phyloP scores from a whole-genome alignment of 2,329 filamentous ascomycete species.

The Trichoderma arundinaceum region DNA sequence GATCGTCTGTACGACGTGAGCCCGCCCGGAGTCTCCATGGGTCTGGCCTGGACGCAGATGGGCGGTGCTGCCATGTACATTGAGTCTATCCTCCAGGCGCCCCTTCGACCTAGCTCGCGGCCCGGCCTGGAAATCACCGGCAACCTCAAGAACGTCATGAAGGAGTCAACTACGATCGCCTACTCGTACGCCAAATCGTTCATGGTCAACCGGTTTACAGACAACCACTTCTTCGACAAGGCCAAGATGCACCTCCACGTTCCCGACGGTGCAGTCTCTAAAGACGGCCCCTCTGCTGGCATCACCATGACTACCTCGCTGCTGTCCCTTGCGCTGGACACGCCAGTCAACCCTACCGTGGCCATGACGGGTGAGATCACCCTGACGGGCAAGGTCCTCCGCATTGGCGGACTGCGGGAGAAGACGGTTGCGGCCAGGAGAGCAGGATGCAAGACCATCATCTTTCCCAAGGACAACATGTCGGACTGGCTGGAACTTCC shows the following conservation, averaged over 20 bases:
- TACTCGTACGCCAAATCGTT: slow-evolving; percentile 95
- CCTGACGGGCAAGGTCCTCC: slow-evolving; percentile 92
- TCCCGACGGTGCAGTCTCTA: slow-evolving; percentile 92
- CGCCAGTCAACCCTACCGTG: slow-evolving; percentile 79
- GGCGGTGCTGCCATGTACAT: slow-evolving; percentile 96
- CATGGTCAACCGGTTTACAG: slow-evolving; percentile 81
- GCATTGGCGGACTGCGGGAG: slow-evolving; percentile 92
- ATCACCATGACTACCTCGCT: slow-evolving; percentile 98
- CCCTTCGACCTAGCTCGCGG: slow-evolving; percentile 73
- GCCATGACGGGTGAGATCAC: slow-evolving; percentile 99
- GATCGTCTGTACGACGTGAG: slow-evolving; percentile 94
- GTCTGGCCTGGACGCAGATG: slow-evolving; percentile 96
- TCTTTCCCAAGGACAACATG: slow-evolving; percentile 94
- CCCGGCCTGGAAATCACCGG: slow-evolving; percentile 89
- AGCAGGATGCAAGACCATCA: slow-evolving; percentile 88
- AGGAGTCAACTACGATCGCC: slow-evolving; percentile 92
- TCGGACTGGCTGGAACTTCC: slow-evolving; percentile 97
- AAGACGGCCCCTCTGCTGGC: slow-evolving; percentile 90
- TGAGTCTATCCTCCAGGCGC: slow-evolving; percentile 90
- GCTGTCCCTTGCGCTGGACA: slow-evolving; percentile 81
- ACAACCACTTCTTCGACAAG: slow-evolving; percentile 95
- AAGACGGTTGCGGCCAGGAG: slow-evolving; percentile 96
- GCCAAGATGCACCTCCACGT: slow-evolving; percentile 95
- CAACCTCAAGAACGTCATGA: slow-evolving; percentile 96
- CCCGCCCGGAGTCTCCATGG: slow-evolving; percentile 95